Percentiles rank a stretch among this genome's conserved stretches.
Conservation (phyloP, 176 grass and related monocot genomes). For the Oryza glumipatula region DNA sequence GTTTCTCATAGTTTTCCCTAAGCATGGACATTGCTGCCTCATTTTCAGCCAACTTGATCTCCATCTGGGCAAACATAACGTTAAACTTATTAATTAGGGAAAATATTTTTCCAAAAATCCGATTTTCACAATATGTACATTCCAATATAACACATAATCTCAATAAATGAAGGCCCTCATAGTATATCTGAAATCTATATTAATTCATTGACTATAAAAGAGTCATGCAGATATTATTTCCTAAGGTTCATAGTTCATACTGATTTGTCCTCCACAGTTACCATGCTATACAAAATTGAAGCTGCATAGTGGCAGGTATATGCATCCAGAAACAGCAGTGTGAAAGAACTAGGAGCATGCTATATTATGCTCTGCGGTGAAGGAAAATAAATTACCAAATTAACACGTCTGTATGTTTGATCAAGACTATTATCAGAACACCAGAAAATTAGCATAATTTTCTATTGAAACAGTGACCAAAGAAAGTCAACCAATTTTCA, state of each 20-base stretch:
- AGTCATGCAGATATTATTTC: not conserved
- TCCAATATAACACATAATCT: slow-evolving; percentile 26
- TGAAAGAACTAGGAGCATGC: not conserved
- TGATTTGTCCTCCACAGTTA: not conserved
- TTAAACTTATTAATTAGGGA: slow-evolving; percentile 24
- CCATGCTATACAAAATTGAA: slow-evolving; percentile 13
- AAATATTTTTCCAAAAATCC: slow-evolving; percentile 13
- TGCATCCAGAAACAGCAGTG: not conserved
- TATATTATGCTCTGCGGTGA: not conserved
- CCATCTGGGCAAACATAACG: slow-evolving; percentile 59
- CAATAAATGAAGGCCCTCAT: not conserved
- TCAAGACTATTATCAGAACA: not conserved
- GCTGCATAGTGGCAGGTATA: not conserved
- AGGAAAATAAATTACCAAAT: slow-evolving; percentile 12
- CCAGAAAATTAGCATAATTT: not conserved
- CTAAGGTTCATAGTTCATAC: not conserved
- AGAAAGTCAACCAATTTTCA: not conserved
- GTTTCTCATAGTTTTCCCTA: slow-evolving; percentile 80
- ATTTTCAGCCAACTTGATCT: slow-evolving; percentile 72
- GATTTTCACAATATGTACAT: not conserved
- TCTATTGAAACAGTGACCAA: slow-evolving; percentile 2
- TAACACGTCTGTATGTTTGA: slow-evolving; percentile 2
- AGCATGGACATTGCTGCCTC: slow-evolving; percentile 71
- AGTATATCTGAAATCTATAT: slow-evolving; percentile 3
- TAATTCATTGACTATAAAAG: slow-evolving; percentile 5